Evolutionary conservation across 75 land plant species (phyloP).

Genomic region (Sequoia sempervirens): DNA sequence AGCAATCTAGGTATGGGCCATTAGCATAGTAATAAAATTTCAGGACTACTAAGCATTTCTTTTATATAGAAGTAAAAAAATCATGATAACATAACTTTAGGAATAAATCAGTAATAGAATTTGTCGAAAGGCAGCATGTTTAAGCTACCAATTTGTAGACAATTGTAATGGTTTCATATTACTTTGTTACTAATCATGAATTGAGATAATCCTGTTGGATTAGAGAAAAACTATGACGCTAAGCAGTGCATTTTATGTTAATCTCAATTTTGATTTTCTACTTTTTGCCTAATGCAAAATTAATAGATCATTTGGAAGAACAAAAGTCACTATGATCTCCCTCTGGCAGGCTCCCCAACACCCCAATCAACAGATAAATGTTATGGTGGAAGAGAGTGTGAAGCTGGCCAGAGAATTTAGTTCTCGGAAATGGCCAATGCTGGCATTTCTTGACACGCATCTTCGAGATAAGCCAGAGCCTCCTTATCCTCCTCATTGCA

Average conservation of each 20-base stretch:
- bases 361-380: background rate
- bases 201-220: background rate
- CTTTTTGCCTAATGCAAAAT: background rate
- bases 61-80: conserved; percentile 4
- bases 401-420: conserved; percentile 62
- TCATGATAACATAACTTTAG: background rate
- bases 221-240: background rate
- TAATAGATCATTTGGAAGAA: background rate
- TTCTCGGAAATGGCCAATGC: conserved; percentile 69
- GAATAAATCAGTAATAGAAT: background rate
- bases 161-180: background rate
- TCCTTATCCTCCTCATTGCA: conserved; percentile 91
- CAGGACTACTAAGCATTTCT: background rate
- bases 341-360: conserved; percentile 2
- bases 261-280: background rate
- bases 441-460: conserved; percentile 85
- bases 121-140: background rate
- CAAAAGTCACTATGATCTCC: background rate
- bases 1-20: background rate
- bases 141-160: background rate
- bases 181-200: background rate
- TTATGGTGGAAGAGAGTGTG: conserved; percentile 41
- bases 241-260: background rate
- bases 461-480: background rate
- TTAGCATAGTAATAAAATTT: background rate